Percentiles rank a stretch among this genome's conserved stretches.
Conservation (phyloP, 495 filamentous ascomycete genomes). For the Lasiosphaeris hirsuta region DNA sequence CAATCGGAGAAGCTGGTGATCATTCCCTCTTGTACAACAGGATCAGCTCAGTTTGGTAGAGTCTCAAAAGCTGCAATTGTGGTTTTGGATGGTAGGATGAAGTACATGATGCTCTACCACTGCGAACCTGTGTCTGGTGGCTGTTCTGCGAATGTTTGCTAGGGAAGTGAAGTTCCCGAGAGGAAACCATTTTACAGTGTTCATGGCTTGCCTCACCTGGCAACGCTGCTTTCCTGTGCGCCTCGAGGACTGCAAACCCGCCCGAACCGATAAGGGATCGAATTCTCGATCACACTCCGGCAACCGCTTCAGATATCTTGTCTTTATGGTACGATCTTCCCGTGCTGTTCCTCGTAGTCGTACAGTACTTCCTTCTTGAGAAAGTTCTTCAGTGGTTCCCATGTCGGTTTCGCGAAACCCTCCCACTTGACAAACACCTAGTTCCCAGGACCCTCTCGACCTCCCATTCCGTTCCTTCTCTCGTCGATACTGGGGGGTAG, state of each 20-base stretch:
- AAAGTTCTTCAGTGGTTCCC: conserved; percentile 18
- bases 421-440: conserved; percentile 20
- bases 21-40: too few relatives aligned
- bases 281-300: conserved; percentile 3
- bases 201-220: background rate
- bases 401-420: conserved; percentile 16
- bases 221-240: background rate
- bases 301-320: conserved; percentile 4
- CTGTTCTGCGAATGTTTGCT: background rate
- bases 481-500: conserved; percentile 8
- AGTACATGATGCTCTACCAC: too few relatives aligned
- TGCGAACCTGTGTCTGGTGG: too few relatives aligned
- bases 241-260: background rate
- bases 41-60: too few relatives aligned
- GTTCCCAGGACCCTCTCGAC: conserved; percentile 20
- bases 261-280: background rate
- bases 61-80: too few relatives aligned
- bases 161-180: background rate
- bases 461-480: conserved; percentile 16
- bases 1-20: too few relatives aligned
- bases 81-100: too few relatives aligned
- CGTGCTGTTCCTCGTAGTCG: conserved; percentile 11
- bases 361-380: conserved; percentile 9
- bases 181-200: background rate
- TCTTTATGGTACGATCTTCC: conserved; percentile 9